phyloP scores from a whole-genome alignment of 257 asterid genomes.

The Voacanga thouarsii region DNA sequence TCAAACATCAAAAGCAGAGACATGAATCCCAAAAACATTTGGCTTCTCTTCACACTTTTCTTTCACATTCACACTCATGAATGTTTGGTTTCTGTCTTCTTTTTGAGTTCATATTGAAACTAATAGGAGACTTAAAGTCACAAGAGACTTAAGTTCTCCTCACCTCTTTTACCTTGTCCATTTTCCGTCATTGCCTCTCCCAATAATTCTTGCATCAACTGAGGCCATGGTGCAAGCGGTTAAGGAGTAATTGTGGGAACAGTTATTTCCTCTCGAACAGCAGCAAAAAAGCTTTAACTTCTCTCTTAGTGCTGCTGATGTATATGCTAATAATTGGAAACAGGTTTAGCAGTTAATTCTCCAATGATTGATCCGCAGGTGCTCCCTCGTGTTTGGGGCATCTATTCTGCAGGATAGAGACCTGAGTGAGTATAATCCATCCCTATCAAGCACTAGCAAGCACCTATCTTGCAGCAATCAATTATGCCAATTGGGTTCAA shows the following conservation, averaged over 20 bases:
- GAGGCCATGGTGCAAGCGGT: not conserved
- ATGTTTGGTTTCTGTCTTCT: not conserved
- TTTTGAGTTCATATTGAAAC: not conserved
- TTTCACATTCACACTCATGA: not conserved
- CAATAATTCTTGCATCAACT: not conserved
- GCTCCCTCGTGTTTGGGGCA: conserved; percentile 77
- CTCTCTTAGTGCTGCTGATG: conserved; percentile 16
- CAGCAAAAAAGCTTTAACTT: not conserved
- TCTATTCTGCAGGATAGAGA: conserved; percentile 85
- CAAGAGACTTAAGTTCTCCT: not conserved
- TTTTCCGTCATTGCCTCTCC: not conserved
- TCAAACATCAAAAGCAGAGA: not conserved
- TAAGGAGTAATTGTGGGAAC: not conserved
- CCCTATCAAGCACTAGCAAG: conserved; percentile 67
- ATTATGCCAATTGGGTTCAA: conserved; percentile 49
- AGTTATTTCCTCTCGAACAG: not conserved
- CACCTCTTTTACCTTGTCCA: not conserved
- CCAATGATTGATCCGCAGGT: conserved; percentile 77
- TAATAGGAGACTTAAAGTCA: not conserved
- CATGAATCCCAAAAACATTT: not conserved
- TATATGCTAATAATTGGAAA: conserved; percentile 23
- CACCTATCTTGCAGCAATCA: conserved; percentile 61
- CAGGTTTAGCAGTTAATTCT: conserved; percentile 61
- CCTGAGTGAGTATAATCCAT: conserved; percentile 61
- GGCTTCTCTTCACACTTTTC: not conserved